These are phyloP conservation scores for Mycena polygramma DNA, from an alignment of 768 basidiomycete genomes.

Conservation along the genomic window DNA sequence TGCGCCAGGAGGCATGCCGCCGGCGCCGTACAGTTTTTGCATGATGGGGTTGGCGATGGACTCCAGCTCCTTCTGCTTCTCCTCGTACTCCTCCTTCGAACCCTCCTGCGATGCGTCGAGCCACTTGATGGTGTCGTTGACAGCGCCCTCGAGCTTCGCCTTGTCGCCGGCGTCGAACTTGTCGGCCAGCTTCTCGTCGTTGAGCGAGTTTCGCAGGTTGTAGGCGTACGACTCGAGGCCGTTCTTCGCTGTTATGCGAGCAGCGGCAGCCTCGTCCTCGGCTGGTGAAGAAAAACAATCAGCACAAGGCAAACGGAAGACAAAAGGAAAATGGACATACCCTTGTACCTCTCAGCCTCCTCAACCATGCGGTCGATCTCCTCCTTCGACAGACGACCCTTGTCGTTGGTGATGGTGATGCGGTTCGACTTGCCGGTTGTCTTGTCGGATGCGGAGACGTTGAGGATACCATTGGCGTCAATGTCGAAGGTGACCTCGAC, in stretches of 20 bases:
- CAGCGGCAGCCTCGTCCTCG: constrained; percentile 89
- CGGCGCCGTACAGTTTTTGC: constrained; percentile 83
- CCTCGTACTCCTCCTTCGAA: constrained; percentile 94
- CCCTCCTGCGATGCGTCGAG: constrained; percentile 91
- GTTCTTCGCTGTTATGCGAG: constrained; percentile 91
- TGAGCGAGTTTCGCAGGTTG: constrained; percentile 92
- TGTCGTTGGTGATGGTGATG: constrained; percentile 96
- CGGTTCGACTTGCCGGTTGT: constrained; percentile 96
- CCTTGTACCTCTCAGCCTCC: constrained; percentile 95
- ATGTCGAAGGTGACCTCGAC: constrained; percentile 99
- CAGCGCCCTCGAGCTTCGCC: constrained; percentile 81
- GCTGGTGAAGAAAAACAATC: constrained; percentile 52
- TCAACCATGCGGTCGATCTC: constrained; percentile 98
- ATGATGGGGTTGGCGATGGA: constrained; percentile 79
- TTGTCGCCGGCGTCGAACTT: constrained; percentile 93
- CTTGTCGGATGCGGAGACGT: constrained; percentile 96
- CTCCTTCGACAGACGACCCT: constrained; percentile 96
- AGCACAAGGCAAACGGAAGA: constrained; percentile 33
- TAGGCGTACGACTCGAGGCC: constrained; percentile 94
- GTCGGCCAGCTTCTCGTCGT: constrained; percentile 86
- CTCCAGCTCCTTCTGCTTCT: constrained; percentile 95
- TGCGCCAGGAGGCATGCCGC: constrained; percentile 50
- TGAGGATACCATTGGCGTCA: constrained; percentile 96
- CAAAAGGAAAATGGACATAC: constrained; percentile 51
- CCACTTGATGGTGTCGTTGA: constrained; percentile 89